Base-by-base conservation (phyloP, 2,329 filamentous ascomycete genomes). In the Cladosporium phlei region DNA sequence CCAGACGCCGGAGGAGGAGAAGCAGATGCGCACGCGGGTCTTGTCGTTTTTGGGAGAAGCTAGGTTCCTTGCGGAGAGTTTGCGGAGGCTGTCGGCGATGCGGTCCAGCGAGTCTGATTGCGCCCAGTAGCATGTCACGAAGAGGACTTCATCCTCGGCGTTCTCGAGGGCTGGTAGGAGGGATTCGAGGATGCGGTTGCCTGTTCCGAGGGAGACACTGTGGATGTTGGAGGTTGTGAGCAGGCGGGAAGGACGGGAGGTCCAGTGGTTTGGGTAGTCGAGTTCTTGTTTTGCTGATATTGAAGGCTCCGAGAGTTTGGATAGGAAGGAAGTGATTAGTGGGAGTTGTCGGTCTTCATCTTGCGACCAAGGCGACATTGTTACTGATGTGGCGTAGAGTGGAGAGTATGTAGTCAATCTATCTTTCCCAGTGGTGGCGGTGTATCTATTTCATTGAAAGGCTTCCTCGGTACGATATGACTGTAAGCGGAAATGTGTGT, bases 101-200 rank as follows among this genome's bases (percentile, higher is more conserved):
- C 73, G 73, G 3, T 75, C 68, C 14, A 83, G 70, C 0, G 80
- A 83, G 1, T 73, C 65, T 0, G 86, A 90, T 0, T 71, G 69
- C 0, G 86, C 82, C 86, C 86, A 90, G 66, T 90, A 93, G 65
- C 87, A 91, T 7, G 87, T 91, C 5, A 89, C 84, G 32, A 93
- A 74, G 49, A 89, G 78, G 21, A 90, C 69, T 57, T 88, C 86
- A 38, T 74, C 67, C 27, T 75, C 69, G 2, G 86, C 82, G 1
- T 67, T 61, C 4, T 78, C 66, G 3, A 90, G 74, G 7, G 80
- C 78, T 2, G 84, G 79, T 0, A 83, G 66, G 5, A 88, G 69
- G 3, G 63, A 58, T 2, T 39, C 30, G 58, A 67, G 73, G 42
- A 76, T 66, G 6, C 61, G 55, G 16, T 64, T 65, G 33, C 72